Evolutionary conservation across 2,329 filamentous ascomycete species (phyloP).

Genomic region (Gyromitra esculenta): DNA sequence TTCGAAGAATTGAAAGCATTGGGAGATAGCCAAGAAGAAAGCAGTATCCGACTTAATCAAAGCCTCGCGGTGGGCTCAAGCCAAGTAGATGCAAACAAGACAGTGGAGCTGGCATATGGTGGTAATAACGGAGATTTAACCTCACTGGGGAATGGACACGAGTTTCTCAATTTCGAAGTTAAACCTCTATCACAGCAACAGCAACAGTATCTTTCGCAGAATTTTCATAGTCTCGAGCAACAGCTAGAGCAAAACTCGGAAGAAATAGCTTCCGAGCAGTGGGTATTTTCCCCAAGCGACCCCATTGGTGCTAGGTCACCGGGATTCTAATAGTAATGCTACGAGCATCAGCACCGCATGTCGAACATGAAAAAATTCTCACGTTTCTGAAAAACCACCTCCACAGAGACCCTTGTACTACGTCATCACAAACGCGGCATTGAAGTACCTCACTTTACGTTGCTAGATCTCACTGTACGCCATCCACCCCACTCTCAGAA

Average conservation of each 20-base stretch:
- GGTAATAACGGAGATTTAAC: not conserved
- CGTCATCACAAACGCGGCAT: not conserved
- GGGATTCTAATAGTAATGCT: not conserved
- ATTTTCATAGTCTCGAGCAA: not conserved
- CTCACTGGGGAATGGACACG: not conserved
- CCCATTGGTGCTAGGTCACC: not conserved
- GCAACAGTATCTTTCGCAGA: conserved; percentile 1
- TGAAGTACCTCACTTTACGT: conserved; percentile 38
- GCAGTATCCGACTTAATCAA: conserved; percentile 5
- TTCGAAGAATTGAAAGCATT: conserved; percentile 16
- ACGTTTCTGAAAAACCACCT: not conserved
- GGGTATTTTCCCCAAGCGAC: not conserved
- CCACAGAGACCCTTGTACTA: not conserved
- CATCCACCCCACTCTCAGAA: not conserved
- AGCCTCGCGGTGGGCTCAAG: not conserved
- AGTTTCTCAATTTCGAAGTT: conserved; percentile 24
- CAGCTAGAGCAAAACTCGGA: not conserved
- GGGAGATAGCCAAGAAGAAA: not conserved
- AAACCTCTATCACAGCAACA: not conserved
- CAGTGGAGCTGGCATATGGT: not conserved
- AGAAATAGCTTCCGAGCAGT: not conserved
- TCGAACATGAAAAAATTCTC: not conserved
- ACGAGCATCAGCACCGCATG: not conserved
- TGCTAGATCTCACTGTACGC: conserved; percentile 57
- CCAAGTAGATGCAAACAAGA: not conserved